Evolutionary conservation across 2,329 filamentous ascomycete genomes (phyloP), one percentile per base, ranked within the genome.

Genomic region (Hortaea sp.): DNA sequence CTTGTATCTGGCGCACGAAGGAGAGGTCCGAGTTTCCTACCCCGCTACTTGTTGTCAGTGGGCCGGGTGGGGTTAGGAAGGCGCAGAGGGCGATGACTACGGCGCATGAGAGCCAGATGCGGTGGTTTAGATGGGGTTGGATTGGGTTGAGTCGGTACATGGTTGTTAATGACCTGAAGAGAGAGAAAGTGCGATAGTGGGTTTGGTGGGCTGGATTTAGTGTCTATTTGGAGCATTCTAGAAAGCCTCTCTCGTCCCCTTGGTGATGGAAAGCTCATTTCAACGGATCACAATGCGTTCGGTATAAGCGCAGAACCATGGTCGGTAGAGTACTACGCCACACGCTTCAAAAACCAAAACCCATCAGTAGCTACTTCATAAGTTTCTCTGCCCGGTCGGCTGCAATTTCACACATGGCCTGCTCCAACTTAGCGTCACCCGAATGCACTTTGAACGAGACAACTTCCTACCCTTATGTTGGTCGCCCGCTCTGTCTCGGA

Each of bases 101-200:
- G 45, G 90, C 86, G 29, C 92, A 98, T 70, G 74, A 81, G 68
- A 95, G 88, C 66, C 92, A 98, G 75, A 98, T 98, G 92, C 79
- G 86, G 34, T 98, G 92, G 92, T 98, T 97, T 63, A 79, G 92
- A 6, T 97, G 88, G 78, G 87, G 88, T 2, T 98, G 89, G 88
- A 95, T 98, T 61, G 76, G 79, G 0, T 64, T 95, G 47, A 92
- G 88, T 59, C 75, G 92, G 50, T 98, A 97, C 68, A 97, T 98
- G 92, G 77, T 88, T 47, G 77, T 97, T 30, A 98, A 98, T 66
- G 89, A 97, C 64, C 63, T 98, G 66, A 76, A 73, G 60, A 72
- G 73, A 58, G 79, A 78, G 64, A 76, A 73, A 44, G 53, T 55
- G 4, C 49, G 51, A 12, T 57, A 40, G 28, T 39, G 37, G 32